Percentiles rank a stretch among this genome's conserved stretches.
These are phyloP conservation scores for Bacidia gigantensis DNA, from an alignment of 495 filamentous ascomycete species.

Conservation along the genomic window DNA sequence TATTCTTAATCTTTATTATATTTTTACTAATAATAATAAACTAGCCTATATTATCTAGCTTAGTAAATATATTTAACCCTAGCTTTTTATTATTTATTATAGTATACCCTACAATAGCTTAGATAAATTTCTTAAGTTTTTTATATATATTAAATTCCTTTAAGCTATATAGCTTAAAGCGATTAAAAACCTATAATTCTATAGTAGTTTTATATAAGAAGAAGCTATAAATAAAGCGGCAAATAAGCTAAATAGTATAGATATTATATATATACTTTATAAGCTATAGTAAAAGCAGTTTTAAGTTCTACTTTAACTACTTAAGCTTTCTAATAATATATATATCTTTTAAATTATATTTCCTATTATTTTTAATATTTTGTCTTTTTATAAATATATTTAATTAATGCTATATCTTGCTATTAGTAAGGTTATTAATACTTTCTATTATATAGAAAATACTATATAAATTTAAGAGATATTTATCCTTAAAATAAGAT, in stretches of 20 bases:
- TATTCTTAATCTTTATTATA: constrained; percentile 1
- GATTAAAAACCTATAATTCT: constrained; percentile 32
- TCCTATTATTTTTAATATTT: background rate
- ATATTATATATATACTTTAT: constrained; percentile 9
- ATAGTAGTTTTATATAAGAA: constrained; percentile 23
- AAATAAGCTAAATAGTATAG: constrained; percentile 4
- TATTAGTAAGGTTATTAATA: constrained; percentile 7
- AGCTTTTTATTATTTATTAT: constrained; percentile 23
- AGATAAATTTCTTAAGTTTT: constrained; percentile 22
- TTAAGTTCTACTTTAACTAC: background rate
- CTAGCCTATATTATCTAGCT: background rate
- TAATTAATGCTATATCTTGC: constrained; percentile 5
- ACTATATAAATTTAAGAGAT: constrained; percentile 1
- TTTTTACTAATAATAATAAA: constrained; percentile 8
- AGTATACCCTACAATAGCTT: constrained; percentile 18
- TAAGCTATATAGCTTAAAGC: constrained; percentile 30
- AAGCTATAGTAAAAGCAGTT: constrained; percentile 12
- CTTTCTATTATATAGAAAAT: constrained; percentile 13
- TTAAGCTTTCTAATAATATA: constrained; percentile 10
- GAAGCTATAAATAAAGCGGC: constrained; percentile 27
- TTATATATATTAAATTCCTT: constrained; percentile 26
- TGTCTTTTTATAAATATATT: constrained; percentile 13
- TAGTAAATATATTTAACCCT: constrained; percentile 3
- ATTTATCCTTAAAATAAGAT: constrained; percentile 11
- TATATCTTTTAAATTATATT: constrained; percentile 14